Evolutionary conservation across 179 eudicot species (phyloP), one percentile per base, ranked within the genome.

Genomic region (Monotropa hypopitys): DNA sequence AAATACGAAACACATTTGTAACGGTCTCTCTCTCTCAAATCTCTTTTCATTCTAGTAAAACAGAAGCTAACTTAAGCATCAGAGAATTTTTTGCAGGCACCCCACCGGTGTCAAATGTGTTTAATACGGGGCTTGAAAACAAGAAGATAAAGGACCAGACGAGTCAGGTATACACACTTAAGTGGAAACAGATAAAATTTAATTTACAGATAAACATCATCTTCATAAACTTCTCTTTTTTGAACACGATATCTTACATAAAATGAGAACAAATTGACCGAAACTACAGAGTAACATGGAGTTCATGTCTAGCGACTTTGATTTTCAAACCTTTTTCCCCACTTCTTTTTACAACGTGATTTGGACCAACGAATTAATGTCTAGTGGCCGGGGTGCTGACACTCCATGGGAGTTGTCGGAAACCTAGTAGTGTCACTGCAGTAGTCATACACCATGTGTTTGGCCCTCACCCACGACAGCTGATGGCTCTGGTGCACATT

Each of bases 401-500:
- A 93, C 86, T 93, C 98, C 18, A 49, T 62, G 1, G 98, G 97
- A 0, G 73, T 65, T 4, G 71, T 80, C 18, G 97, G 89, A 26
- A 93, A 93, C 77, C 98, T 86, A 1, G 89, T 74, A 5, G 87
- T 76, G 46, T 93, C 98, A 12, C 84, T 81, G 76, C 98, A 93
- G 50, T 93, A 93, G 43, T 93, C 97, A 12, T 93, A 93, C 9
- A 93, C 82, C 89, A 92, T 80, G 61, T 92, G 96, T 3, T 87
- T 85, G 20, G 94, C 90, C 74, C 82, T 78, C 3, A 93, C 98
- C 98, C 98, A 93, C 46, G 76, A 10, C n/a, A 91, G 87, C 84
- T 93, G 98, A 82, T 93, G 98, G 78, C 82, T 91, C 83, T 93
- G 98, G 78, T 93, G 98, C 6, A 91, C 28, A 72, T 70, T 93